These are phyloP conservation scores for Plasmodium adleri DNA, from an alignment of 169 alveolate genomes.

Conservation along the genomic window DNA sequence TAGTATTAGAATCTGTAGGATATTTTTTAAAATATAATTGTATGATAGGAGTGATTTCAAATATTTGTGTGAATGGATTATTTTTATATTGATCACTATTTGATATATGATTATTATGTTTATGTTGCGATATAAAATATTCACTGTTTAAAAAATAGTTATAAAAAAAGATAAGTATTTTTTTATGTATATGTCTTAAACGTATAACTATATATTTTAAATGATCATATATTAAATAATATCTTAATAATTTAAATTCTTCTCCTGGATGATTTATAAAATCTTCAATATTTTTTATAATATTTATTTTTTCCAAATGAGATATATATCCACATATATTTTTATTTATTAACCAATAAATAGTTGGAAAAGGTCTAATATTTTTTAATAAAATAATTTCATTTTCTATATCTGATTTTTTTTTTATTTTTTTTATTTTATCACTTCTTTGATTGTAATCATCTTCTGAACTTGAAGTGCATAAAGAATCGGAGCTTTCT, in stretches of 20 bases:
- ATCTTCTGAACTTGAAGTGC: background rate
- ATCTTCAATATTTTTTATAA: constrained; percentile 77
- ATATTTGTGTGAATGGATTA: background rate
- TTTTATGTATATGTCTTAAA: constrained; percentile 45
- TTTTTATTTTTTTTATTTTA: constrained; percentile 21
- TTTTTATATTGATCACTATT: background rate
- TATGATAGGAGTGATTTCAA: constrained; percentile 18
- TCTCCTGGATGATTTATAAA: constrained; percentile 49
- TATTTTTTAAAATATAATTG: constrained; percentile 9
- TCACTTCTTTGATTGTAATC: background rate
- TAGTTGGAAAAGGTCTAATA: constrained; percentile 86
- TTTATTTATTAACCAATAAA: constrained; percentile 81
- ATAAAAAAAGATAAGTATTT: constrained; percentile 43
- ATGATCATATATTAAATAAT: constrained; percentile 63
- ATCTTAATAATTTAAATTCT: constrained; percentile 49
- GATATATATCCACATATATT: constrained; percentile 79
- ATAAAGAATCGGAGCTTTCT: no score
- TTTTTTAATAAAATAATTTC: constrained; percentile 43
- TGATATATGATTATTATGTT: background rate
- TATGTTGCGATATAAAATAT: constrained; percentile 20
- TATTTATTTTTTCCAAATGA: constrained; percentile 82
- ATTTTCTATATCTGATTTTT: constrained; percentile 32
- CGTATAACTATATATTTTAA: constrained; percentile 61
- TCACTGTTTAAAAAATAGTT: constrained; percentile 36
- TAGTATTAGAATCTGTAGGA: constrained; percentile 4